These are phyloP conservation scores for Thelonectria discophora DNA, from an alignment of 2,329 filamentous ascomycete genomes.

Conservation along the genomic window DNA sequence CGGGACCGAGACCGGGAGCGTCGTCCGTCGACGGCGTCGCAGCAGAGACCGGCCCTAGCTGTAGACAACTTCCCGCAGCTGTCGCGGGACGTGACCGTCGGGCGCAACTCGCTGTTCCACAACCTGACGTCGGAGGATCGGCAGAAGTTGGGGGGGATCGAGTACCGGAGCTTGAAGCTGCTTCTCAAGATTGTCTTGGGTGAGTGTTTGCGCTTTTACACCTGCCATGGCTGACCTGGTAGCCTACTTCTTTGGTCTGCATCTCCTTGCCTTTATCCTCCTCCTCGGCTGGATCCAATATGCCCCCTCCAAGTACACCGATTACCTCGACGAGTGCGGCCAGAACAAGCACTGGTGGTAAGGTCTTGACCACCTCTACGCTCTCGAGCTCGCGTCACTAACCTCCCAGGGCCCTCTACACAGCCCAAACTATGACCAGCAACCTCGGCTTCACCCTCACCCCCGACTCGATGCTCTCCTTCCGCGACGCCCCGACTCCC, in stretches of 20 bases:
- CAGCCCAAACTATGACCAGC: constrained; percentile 59
- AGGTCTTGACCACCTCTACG: constrained; percentile 28
- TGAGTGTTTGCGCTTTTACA: constrained; percentile 29
- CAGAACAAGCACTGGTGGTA: constrained; percentile 59
- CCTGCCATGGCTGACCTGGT: neutral
- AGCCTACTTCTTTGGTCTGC: constrained; percentile 57
- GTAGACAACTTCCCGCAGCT: constrained; percentile 48
- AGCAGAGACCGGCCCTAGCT: constrained; percentile 29
- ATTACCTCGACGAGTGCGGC: constrained; percentile 51
- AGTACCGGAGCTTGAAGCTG: constrained; percentile 60
- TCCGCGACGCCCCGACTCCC: constrained; percentile 53
- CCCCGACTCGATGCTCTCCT: constrained; percentile 62
- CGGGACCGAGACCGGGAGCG: constrained; percentile 17
- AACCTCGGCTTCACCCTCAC: constrained; percentile 65
- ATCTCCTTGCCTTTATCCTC: constrained; percentile 58
- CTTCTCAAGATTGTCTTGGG: constrained; percentile 57
- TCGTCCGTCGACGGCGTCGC: constrained; percentile 16
- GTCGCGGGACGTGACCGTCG: constrained; percentile 54
- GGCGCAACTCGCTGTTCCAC: constrained; percentile 56
- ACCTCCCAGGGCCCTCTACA: constrained; percentile 55
- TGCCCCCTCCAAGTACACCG: constrained; percentile 51
- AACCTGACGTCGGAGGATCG: constrained; percentile 53
- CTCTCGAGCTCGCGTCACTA: neutral
- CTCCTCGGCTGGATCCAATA: constrained; percentile 58
- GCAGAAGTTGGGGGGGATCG: constrained; percentile 60